phyloP scores from a whole-genome alignment of 257 asterid genomes.

The Scutellaria galericulata region DNA sequence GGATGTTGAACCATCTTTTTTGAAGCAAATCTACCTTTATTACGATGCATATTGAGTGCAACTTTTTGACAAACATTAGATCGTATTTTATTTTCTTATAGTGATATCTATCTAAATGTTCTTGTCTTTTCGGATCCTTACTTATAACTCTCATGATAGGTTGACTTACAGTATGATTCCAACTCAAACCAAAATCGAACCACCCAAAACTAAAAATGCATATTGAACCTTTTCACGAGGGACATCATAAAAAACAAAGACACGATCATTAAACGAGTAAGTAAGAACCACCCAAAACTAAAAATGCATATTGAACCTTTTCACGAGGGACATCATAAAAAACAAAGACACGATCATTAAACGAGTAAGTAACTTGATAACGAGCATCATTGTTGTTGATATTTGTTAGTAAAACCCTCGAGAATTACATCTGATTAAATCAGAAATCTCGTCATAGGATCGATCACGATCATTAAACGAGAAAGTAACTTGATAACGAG shows the following conservation, averaged over 20 bases:
- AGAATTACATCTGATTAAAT: no score
- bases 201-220: constrained; percentile 39
- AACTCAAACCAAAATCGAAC: background rate
- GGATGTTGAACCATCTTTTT: background rate
- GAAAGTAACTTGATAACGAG: no score
- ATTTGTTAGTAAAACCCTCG: no score
- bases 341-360: background rate
- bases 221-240: constrained; percentile 28
- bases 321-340: constrained; percentile 35
- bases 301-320: constrained; percentile 24
- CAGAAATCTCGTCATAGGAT: no score
- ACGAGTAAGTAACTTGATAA: constrained; percentile 30
- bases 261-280: constrained; percentile 8
- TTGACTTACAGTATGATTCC: background rate
- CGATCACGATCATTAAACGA: no score
- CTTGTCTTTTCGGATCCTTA: constrained; percentile 30
- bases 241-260: constrained; percentile 32
- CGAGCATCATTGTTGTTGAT: background rate
- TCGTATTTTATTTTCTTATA: constrained; percentile 33
- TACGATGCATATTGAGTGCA: constrained; percentile 32
- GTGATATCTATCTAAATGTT: constrained; percentile 22
- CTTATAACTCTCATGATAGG: background rate
- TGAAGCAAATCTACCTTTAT: constrained; percentile 28
- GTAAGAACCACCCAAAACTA: constrained; percentile 46
- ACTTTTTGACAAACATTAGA: constrained; percentile 28